Percentiles rank a stretch among this genome's conserved stretches.
Conservation (phyloP, 1,139 yeast species). For the Yamadazyma jaroonii region DNA sequence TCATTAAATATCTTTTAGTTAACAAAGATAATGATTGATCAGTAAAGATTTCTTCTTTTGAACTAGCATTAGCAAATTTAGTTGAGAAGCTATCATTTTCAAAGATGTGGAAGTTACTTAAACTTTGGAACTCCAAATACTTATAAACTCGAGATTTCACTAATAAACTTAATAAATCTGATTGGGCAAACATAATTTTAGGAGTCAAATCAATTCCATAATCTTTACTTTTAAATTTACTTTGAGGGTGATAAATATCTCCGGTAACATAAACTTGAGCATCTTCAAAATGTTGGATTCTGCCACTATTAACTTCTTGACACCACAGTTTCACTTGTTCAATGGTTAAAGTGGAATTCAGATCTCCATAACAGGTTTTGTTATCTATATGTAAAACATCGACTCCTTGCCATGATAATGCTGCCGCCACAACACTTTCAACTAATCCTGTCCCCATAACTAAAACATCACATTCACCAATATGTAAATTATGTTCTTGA, state of each 20-base stretch:
- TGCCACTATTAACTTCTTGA: constrained; percentile 53
- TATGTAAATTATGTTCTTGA: constrained; percentile 40
- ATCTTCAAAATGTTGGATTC: constrained; percentile 51
- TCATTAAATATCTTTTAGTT: constrained; percentile 86
- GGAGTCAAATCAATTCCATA: constrained; percentile 92
- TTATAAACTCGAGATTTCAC: constrained; percentile 84
- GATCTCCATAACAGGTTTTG: constrained; percentile 83
- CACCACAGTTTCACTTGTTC: constrained; percentile 87
- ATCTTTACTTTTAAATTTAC: constrained; percentile 58
- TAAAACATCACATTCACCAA: constrained; percentile 79
- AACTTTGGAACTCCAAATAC: constrained; percentile 87
- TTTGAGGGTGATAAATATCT: constrained; percentile 25
- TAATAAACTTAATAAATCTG: constrained; percentile 76
- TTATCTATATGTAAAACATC: constrained; percentile 85
- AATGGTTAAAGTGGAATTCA: constrained; percentile 78
- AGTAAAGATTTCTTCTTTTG: constrained; percentile 89
- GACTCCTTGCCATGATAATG: constrained; percentile 95
- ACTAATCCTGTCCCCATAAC: constrained; percentile 90
- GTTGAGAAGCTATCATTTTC: constrained; percentile 84
- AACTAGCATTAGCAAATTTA: constrained; percentile 64
- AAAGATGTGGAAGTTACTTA: constrained; percentile 85
- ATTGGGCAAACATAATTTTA: constrained; percentile 80
- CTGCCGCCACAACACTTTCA: constrained; percentile 88
- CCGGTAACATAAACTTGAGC: constrained; percentile 75
- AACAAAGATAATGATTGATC: constrained; percentile 74